A percentile compares a stretch with the other conserved stretches of the same genome.
Evolutionary conservation across 495 filamentous ascomycete species (phyloP).

Genomic region (Hypomontagnella monticulosa): DNA sequence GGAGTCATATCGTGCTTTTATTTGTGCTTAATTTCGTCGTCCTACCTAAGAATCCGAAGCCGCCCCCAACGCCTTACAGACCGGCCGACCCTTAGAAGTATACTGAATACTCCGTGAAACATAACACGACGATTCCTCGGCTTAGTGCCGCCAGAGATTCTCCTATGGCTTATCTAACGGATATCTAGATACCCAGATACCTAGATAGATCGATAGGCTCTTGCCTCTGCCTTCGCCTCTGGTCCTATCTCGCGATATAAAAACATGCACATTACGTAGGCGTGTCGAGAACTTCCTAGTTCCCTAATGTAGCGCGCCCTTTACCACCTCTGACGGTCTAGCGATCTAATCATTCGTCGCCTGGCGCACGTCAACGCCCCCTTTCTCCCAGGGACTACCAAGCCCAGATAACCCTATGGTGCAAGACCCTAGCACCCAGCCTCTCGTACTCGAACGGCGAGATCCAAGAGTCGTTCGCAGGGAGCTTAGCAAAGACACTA

Average conservation of each 20-base stretch:
- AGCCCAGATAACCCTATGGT: constrained; percentile 89
- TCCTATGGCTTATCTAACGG: not conserved
- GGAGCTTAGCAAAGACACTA: constrained; percentile 94
- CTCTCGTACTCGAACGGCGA: constrained; percentile 87
- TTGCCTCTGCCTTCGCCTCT: not conserved
- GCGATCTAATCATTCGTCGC: not conserved
- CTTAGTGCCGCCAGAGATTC: not conserved
- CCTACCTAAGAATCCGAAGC: constrained; percentile 5
- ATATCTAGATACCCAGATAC: not conserved
- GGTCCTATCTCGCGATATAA: too few relatives aligned
- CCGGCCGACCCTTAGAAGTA: constrained; percentile 10
- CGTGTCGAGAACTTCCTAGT: too few relatives aligned
- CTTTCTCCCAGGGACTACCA: constrained; percentile 41
- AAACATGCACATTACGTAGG: too few relatives aligned
- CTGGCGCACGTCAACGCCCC: too few relatives aligned
- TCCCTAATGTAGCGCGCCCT: too few relatives aligned
- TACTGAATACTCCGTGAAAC: constrained; percentile 1
- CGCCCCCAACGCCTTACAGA: constrained; percentile 24
- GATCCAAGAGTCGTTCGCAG: constrained; percentile 95
- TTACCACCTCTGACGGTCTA: too few relatives aligned
- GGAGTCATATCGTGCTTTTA: too few relatives aligned
- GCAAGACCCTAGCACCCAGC: constrained; percentile 78
- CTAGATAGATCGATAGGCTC: not conserved
- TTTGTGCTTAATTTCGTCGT: not conserved
- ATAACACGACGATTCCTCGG: not conserved